A percentile compares a stretch with the other conserved stretches of the same genome.
Conservation (phyloP, 305 asterid genomes). For the Solanum aculeatissimum region DNA sequence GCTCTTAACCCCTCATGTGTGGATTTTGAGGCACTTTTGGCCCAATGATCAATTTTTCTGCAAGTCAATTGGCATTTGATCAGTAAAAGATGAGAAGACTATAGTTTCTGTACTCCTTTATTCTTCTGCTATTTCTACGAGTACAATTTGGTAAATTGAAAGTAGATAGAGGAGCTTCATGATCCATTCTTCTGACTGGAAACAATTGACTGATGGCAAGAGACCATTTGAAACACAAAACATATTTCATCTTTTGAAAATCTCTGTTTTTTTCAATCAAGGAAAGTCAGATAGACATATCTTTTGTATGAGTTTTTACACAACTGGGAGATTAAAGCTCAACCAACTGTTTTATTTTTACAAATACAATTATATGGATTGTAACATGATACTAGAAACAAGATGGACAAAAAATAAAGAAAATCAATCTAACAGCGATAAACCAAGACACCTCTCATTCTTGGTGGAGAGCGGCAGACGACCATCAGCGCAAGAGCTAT, state of each 20-base stretch:
- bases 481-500: slow-evolving; percentile 17
- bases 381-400: neutral
- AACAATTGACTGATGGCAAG: neutral
- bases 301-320: neutral
- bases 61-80: neutral
- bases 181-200: neutral
- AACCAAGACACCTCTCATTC: slow-evolving; percentile 7
- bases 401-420: neutral
- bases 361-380: neutral
- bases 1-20: neutral
- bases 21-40: neutral
- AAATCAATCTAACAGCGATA: slow-evolving; percentile 6
- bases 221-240: neutral
- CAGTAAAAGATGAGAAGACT: neutral
- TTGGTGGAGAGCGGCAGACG: slow-evolving; percentile 13
- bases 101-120: neutral
- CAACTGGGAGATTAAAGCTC: neutral
- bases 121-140: neutral
- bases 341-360: neutral
- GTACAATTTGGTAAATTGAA: neutral
- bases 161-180: neutral
- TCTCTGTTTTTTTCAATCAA: neutral
- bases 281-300: neutral
- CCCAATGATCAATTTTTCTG: neutral
- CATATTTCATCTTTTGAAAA: neutral